These are phyloP conservation scores for Adansonia digitata DNA, from an alignment of 345 rosid genomes.

Conservation along the genomic window DNA sequence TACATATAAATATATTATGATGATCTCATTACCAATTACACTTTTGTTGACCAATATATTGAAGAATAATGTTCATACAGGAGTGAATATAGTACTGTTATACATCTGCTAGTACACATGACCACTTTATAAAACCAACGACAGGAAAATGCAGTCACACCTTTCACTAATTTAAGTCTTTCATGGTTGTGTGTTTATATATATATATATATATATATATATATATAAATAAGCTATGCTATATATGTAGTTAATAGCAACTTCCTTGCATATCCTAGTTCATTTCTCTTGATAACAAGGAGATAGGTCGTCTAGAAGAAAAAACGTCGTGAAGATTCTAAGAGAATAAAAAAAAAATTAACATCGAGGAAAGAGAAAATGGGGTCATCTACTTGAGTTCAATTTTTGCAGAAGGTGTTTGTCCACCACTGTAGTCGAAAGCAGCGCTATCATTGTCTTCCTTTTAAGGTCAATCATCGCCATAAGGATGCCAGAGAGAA, in stretches of 20 bases:
- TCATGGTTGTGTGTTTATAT: not conserved
- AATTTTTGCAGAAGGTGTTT: slow-evolving; percentile 46
- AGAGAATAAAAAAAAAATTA: not conserved
- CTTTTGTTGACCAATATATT: no score
- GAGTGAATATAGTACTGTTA: not conserved
- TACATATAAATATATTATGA: no score
- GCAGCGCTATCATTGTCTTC: slow-evolving; percentile 30
- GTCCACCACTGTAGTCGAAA: slow-evolving; percentile 75
- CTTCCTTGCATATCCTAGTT: not conserved
- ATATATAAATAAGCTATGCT: no score
- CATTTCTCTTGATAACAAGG: not conserved
- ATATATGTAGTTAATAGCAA: no score
- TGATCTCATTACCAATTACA: no score
- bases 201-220: not conserved
- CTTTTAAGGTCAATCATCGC: slow-evolving; percentile 33
- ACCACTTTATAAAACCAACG: not conserved
- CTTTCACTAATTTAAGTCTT: not conserved
- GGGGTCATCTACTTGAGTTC: slow-evolving; percentile 54
- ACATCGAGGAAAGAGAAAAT: not conserved
- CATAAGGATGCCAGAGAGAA: slow-evolving; percentile 44
- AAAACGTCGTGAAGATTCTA: not conserved
- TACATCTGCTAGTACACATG: not conserved
- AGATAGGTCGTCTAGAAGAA: not conserved
- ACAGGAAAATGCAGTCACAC: not conserved
- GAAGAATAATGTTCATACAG: not conserved